A percentile compares a stretch with the other conserved stretches of the same genome.
Evolutionary conservation across 2,329 filamentous ascomycete species (phyloP).

Genomic region (Phyllachora maydis): DNA sequence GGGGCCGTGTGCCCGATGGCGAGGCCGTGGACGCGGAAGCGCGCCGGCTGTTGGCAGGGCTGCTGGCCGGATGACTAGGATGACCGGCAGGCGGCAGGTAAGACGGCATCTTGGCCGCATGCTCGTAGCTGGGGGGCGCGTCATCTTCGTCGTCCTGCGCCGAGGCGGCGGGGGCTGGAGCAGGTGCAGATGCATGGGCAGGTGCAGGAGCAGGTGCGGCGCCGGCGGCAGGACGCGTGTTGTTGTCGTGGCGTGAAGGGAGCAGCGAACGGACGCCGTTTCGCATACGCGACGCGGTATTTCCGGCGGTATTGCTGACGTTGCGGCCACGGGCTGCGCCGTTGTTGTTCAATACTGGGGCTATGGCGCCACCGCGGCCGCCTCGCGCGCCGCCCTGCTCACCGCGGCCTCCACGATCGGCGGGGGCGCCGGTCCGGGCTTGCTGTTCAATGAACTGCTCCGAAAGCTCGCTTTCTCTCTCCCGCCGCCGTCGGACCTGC

Average conservation of each 20-base stretch:
- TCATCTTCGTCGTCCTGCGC: constrained; percentile 9
- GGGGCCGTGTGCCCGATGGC: constrained; percentile 5
- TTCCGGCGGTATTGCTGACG: neutral
- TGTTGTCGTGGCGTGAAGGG: neutral
- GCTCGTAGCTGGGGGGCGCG: constrained; percentile 35
- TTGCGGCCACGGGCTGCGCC: too few species aligned
- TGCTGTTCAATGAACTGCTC: constrained; percentile 52
- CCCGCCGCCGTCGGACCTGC: constrained; percentile 39
- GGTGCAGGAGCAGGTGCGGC: too few species aligned
- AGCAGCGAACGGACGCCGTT: neutral
- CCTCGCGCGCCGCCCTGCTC: constrained; percentile 1
- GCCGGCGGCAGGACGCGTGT: neutral
- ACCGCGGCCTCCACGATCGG: constrained; percentile 1
- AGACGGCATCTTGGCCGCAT: constrained; percentile 27
- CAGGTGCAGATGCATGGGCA: too few species aligned
- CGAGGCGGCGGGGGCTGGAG: too few species aligned
- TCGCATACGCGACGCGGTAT: neutral
- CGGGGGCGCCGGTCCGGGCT: constrained; percentile 13
- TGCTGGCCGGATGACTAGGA: constrained; percentile 23
- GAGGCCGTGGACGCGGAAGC: neutral
- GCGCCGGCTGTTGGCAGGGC: constrained; percentile 6
- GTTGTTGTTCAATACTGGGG: too few species aligned
- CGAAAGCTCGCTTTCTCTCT: constrained; percentile 44
- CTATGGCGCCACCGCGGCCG: neutral
- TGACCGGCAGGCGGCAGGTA: constrained; percentile 31